Evolutionary conservation across 345 rosid genomes (phyloP), one percentile per base, ranked within the genome.

Genomic region (Trapa incisa): DNA sequence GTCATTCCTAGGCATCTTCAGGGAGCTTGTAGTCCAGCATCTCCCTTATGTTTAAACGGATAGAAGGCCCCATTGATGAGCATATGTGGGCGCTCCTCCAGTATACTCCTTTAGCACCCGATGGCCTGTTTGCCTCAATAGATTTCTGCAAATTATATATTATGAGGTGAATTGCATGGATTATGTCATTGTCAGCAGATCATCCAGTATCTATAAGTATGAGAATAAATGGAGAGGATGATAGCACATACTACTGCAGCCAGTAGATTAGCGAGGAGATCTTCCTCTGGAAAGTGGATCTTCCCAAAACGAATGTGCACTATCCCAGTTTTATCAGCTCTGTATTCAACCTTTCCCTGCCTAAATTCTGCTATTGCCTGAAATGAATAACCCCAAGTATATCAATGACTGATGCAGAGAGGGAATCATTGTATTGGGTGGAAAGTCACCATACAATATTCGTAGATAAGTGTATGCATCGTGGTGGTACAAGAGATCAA

Each of bases 341-440:
- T 89, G 73, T 76, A 94, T 76, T 91, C 96, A 32, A 94, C 91
- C 73, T 94, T 91, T 11, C 99, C 99, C 80, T 84, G 82, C 80
- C 89, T 91, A 86, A 91, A 94, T 79, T 94, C 99, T 61, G 83
- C 88, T 77, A 94, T 87, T 61, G 97, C 99, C 99, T 94, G 89
- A 60, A 75, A 45, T 45, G 48, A 45, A 45, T 45, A 45, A 45
- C 2, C 48, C 48, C 43, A 41, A 3, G 48, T 45, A 45, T 45
- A 45, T 7, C 48, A 45, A 45, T 45, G 48, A 45, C 11, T 2
- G 48, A 45, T 45, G 48, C 48, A 45, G 0, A 45, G 48, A 7
- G 13, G 8, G 48, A 45, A 72, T 39, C 70, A 63, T 48, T 5
- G 15, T 22, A 60, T 5, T 0, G 41, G 33, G 13, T 0, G 12